phyloP scores from a whole-genome alignment of 148 eudicot genomes.

The Camellia sinensis region DNA sequence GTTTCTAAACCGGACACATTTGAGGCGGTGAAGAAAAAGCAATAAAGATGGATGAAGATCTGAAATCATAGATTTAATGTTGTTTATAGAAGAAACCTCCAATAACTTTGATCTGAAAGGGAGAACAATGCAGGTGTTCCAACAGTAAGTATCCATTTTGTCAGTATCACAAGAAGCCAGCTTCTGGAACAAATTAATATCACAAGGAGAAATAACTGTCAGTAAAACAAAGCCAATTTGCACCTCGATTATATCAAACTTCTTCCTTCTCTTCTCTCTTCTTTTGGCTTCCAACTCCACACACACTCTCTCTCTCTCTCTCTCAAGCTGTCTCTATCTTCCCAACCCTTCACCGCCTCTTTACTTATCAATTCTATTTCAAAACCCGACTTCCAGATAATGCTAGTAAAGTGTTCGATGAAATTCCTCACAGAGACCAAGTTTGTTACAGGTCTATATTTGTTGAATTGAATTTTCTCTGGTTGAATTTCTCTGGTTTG shows the following conservation, averaged over 20 bases:
- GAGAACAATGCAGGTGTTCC: constrained; percentile 94
- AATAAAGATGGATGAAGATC: constrained; percentile 94
- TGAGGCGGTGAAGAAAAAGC: constrained; percentile 94
- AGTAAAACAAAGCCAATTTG: constrained; percentile 97
- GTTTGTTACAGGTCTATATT: too few relatives aligned
- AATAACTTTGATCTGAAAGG: constrained; percentile 68
- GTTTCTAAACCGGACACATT: constrained; percentile 67
- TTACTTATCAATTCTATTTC: too few relatives aligned
- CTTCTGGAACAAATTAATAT: constrained; percentile 47
- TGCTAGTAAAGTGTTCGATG: too few relatives aligned
- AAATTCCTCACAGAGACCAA: too few relatives aligned
- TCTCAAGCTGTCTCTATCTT: too few relatives aligned
- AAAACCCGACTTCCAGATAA: too few relatives aligned
- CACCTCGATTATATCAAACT: constrained; percentile 86
- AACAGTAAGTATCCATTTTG: constrained; percentile 33
- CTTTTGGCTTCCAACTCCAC: too few relatives aligned
- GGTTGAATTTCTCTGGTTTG: too few relatives aligned
- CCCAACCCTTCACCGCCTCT: too few relatives aligned
- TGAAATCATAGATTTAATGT: constrained; percentile 69
- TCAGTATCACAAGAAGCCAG: constrained; percentile 43
- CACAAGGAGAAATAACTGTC: constrained; percentile 70
- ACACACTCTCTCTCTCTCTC: too few relatives aligned
- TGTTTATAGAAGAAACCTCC: constrained; percentile 45
- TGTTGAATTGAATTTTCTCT: too few relatives aligned
- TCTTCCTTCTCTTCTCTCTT: not conserved